Conservation (phyloP, 2,329 filamentous ascomycete species). For the Exophiala oligosperma region DNA sequence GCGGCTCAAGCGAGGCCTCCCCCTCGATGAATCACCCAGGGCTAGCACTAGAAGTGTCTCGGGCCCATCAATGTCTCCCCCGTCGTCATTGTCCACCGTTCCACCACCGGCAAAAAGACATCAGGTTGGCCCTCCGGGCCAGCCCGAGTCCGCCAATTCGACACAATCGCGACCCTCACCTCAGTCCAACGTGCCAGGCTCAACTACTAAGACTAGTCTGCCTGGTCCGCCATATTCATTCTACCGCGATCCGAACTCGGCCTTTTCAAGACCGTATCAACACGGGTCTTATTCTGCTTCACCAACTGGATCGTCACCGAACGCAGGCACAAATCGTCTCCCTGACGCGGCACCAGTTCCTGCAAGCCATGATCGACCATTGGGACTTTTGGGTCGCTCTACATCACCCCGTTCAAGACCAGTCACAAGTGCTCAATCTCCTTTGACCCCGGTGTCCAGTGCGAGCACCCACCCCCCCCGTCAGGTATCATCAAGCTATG, state of each 20-base stretch:
- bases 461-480: constrained; percentile 17
- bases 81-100: constrained; percentile 25
- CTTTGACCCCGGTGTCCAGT: constrained; percentile 5
- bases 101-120: constrained; percentile 30
- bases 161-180: constrained; percentile 19
- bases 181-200: constrained; percentile 8
- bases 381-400: constrained; percentile 8
- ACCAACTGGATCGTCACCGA: constrained; percentile 7
- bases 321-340: constrained; percentile 12
- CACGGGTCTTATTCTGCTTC: constrained; percentile 18
- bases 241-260: constrained; percentile 14
- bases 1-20: constrained; percentile 28
- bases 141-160: constrained; percentile 21
- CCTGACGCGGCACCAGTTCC: neutral
- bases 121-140: constrained; percentile 28
- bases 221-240: constrained; percentile 20
- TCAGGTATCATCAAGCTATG: constrained; percentile 24
- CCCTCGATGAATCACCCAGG: constrained; percentile 25
- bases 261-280: constrained; percentile 20
- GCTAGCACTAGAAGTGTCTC: constrained; percentile 14
- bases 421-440: constrained; percentile 14
- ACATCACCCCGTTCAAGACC: constrained; percentile 18
- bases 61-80: constrained; percentile 25
- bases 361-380: neutral
- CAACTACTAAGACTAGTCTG: constrained; percentile 7